phyloP scores from a whole-genome alignment of 345 rosid species.

The Psidium guajava region DNA sequence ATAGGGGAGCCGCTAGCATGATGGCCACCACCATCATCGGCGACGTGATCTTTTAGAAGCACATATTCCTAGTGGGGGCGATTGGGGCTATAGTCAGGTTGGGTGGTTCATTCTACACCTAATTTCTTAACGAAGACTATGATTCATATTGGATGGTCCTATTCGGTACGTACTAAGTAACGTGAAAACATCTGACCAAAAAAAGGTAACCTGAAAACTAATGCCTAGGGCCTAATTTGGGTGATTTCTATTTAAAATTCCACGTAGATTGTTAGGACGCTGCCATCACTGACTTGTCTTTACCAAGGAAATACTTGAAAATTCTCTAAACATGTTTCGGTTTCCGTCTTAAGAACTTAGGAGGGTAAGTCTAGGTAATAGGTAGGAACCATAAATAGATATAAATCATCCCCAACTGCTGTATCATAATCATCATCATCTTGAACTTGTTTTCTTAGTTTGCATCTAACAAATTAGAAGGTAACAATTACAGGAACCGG shows the following conservation, averaged over 20 bases:
- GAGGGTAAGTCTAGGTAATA: not conserved
- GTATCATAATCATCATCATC: not conserved
- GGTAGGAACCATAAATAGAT: not conserved
- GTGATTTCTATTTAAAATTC: not conserved
- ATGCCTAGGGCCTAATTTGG: not conserved
- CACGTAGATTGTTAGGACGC: not conserved
- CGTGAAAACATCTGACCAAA: too few relatives aligned
- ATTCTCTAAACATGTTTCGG: not conserved
- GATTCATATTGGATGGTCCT: not conserved
- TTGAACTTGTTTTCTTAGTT: not conserved
- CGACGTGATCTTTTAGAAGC: too few relatives aligned
- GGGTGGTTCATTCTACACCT: not conserved
- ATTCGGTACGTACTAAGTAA: not conserved
- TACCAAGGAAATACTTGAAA: not conserved
- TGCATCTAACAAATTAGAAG: not conserved
- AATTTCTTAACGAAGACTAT: not conserved
- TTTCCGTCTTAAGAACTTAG: not conserved
- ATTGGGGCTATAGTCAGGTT: too few relatives aligned
- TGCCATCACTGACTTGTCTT: not conserved
- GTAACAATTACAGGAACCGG: not conserved
- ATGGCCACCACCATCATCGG: too few relatives aligned
- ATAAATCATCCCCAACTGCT: not conserved
- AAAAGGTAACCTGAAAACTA: not conserved
- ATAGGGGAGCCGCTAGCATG: too few relatives aligned
- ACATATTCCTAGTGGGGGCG: too few relatives aligned